Evolutionary conservation across 352 stramenopile genomes (phyloP).

Genomic region (Phytophthora capsici): DNA sequence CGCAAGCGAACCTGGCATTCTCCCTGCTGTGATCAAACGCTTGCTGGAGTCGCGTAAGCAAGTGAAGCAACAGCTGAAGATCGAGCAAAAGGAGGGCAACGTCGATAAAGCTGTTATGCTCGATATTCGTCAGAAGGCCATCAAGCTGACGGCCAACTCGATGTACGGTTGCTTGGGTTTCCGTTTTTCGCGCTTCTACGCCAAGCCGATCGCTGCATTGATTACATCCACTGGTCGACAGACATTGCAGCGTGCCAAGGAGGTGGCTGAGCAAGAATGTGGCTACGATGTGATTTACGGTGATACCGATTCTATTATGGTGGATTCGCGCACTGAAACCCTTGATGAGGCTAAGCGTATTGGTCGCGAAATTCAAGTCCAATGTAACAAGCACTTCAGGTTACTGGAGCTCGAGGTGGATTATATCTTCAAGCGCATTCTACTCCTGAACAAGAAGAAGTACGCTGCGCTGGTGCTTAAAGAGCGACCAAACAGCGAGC

Average conservation of each 20-base stretch:
- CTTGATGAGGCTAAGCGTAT: slow-evolving; percentile 94
- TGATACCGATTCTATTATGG: slow-evolving; percentile 99
- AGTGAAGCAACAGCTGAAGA: slow-evolving; percentile 98
- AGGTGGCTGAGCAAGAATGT: slow-evolving; percentile 97
- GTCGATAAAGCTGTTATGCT: slow-evolving; percentile 88
- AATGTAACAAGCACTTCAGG: slow-evolving; percentile 99
- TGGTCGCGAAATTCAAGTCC: slow-evolving; percentile 95
- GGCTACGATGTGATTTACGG: slow-evolving; percentile 99
- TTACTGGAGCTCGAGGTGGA: slow-evolving; percentile 99
- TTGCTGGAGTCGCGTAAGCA: slow-evolving; percentile 97
- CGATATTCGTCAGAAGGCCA: slow-evolving; percentile 99
- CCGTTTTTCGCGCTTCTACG: slow-evolving; percentile 98
- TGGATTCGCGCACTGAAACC: slow-evolving; percentile 94
- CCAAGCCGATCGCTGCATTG: slow-evolving; percentile 98
- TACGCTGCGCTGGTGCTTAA: slow-evolving; percentile 98
- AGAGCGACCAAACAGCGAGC: slow-evolving; percentile 65
- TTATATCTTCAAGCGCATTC: slow-evolving; percentile 99
- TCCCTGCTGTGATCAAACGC: slow-evolving; percentile 97
- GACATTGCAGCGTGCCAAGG: slow-evolving; percentile 98
- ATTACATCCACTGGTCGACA: slow-evolving; percentile 99
- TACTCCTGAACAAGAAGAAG: slow-evolving; percentile 99
- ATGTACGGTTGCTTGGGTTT: slow-evolving; percentile 99
- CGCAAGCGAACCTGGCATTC: slow-evolving; percentile 86
- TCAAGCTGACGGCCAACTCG: slow-evolving; percentile 99
- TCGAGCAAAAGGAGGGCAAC: slow-evolving; percentile 91